Conservation (phyloP, 2,329 filamentous ascomycete species). For the Fusarium sp. region DNA sequence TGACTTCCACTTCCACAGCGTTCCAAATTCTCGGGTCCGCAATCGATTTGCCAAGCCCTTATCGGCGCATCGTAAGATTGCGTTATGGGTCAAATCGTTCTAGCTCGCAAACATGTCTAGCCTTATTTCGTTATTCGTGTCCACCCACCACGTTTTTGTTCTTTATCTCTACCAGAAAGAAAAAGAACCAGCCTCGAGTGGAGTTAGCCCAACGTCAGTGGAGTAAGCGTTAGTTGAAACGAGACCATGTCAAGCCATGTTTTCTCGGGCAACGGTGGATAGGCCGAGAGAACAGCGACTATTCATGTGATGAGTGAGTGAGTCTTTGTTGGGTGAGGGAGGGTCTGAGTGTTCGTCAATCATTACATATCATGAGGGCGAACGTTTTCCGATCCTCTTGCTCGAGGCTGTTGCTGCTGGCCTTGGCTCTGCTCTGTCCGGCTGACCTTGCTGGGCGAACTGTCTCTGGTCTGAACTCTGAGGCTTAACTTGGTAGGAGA, state of each 20-base stretch:
- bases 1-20: not conserved
- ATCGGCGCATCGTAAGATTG: slow-evolving; percentile 12
- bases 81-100: slow-evolving; percentile 17
- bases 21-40: not conserved
- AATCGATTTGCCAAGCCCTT: slow-evolving; percentile 1
- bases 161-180: not conserved
- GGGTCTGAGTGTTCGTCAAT: not conserved
- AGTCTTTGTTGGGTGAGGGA: not conserved
- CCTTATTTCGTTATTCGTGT: not conserved
- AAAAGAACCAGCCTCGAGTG: not conserved
- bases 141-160: not conserved
- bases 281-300: not conserved
- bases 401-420: too few species aligned
- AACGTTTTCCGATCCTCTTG: too few species aligned
- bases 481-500: too few species aligned
- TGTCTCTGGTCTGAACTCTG: too few species aligned
- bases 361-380: too few species aligned
- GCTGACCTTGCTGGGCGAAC: too few species aligned
- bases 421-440: too few species aligned
- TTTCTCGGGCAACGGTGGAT: not conserved
- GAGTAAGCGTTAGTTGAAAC: slow-evolving; percentile 12
- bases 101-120: slow-evolving; percentile 16
- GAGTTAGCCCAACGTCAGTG: not conserved
- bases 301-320: not conserved
- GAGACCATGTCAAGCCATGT: slow-evolving; percentile 5